Base-by-base conservation (phyloP, 2,329 filamentous ascomycete species). In the Clonostachys sp. region DNA sequence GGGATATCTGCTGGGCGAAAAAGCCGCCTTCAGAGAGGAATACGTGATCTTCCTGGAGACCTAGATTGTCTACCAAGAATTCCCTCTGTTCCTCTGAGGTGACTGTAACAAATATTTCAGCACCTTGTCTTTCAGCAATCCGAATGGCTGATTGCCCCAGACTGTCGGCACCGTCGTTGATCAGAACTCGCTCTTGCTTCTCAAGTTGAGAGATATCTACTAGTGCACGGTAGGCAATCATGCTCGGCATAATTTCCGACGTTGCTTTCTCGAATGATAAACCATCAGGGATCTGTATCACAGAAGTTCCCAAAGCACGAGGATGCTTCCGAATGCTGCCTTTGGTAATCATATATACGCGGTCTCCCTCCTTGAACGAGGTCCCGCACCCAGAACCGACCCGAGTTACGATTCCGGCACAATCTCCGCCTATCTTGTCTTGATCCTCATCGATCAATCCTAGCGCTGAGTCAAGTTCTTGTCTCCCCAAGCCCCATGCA, bases 81-180 rank as follows among this genome's bases (percentile, higher is more conserved):
- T 61, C 39, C 6, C 49, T 55, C 50, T 71, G 68, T 24, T 61
- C 54, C 1, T 57, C 36, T 1, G 47, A 57, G 12, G 55, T 53
- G 5, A 52, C 54, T 0, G 56, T 59, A 0, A 46, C 51, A 5
- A 55, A 54, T 12, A 61, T 42, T 7, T 62, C 51, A 1, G 60
- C 61, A 1, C 60, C 61, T 14, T 52, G 44, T 41, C 50, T 50
- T 24, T 59, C 45, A 2, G 54, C 54, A 2, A 68, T 45, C 41
- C 57, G 51, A 1, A 70, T 50, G 2, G 63, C 63, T 2, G 60
- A 55, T 13, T 65, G 63, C 6, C 69, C 67, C 4, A 64, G 56
- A 2, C 59, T 55, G 18, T 64, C 61, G 1, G 61, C 56, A 1
- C 57, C 67, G 6, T 58, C 55, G 47, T 69, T 62, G 38, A 72